Evolutionary conservation across 441 rosid species (phyloP).

Genomic region (Jatropha podagrica): DNA sequence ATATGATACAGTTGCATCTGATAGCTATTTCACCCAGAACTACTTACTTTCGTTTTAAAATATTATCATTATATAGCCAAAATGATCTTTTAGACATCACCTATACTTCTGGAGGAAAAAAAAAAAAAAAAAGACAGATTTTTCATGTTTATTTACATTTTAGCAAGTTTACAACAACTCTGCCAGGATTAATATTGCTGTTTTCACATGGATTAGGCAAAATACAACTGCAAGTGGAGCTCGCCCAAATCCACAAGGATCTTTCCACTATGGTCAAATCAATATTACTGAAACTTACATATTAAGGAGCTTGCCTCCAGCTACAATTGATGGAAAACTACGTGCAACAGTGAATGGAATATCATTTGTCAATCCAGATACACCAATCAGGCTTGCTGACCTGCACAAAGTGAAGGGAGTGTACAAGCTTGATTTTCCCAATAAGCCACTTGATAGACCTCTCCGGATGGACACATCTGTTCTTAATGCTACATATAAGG

Average conservation of each 20-base stretch:
- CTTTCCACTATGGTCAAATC: slow-evolving; percentile 84
- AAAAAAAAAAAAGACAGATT: too few species aligned
- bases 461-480: slow-evolving; percentile 60
- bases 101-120: too few species aligned
- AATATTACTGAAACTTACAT: slow-evolving; percentile 71
- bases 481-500: slow-evolving; percentile 81
- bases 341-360: slow-evolving; percentile 78
- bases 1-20: not conserved
- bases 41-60: not conserved
- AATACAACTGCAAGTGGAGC: slow-evolving; percentile 91
- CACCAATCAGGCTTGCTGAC: slow-evolving; percentile 87
- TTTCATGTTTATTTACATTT: not conserved
- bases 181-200: slow-evolving; percentile 2
- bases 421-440: slow-evolving; percentile 88
- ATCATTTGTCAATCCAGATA: slow-evolving; percentile 66
- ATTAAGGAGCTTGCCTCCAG: slow-evolving; percentile 69
- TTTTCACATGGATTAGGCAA: slow-evolving; percentile 49
- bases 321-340: slow-evolving; percentile 52
- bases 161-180: not conserved
- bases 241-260: slow-evolving; percentile 96
- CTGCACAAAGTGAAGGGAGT: slow-evolving; percentile 61
- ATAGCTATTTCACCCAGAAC: not conserved
- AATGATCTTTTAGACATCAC: not conserved
- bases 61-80: not conserved
- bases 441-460: slow-evolving; percentile 56